Evolutionary conservation across 176 grass and related monocot species (phyloP), one percentile per base, ranked within the genome.

Genomic region (Oryza officinalis): DNA sequence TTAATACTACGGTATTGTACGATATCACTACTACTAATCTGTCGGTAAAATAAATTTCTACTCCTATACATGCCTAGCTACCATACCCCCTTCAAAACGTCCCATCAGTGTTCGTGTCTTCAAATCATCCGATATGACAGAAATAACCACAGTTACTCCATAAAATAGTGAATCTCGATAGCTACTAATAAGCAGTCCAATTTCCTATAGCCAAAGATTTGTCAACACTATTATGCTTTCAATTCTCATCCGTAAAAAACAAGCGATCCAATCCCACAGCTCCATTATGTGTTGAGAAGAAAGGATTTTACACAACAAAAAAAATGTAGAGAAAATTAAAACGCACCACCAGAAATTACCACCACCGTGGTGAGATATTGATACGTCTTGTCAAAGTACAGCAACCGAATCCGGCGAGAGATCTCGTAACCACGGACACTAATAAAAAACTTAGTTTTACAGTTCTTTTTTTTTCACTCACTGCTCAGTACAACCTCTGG

Each of bases 341-440:
- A 10, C 23, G 27, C 41, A 61, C 26, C 54, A 66, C 35, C 41
- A 57, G 33, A 70, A 81, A 78, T 83, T 79, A 83, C 33, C 74
- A 86, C 67, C 79, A 69, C 40, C 37, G 18, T 50, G 23, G 37
- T 22, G 77, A 70, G 77, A 70, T 81, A 79, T 27, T 78, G 87
- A 89, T 71, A 81, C 59, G 82, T 89, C 87, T 81, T 89, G 87
- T 89, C 87, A 76, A 89, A 80, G 87, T 64, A 89, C 65, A 69
- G 18, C 37, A 7, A 44, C 65, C 30, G 82, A 70, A 77, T 85
- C 87, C 77, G 23, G 86, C 78, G 54, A 81, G 64, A 85, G 71
- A 89, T 89, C 76, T 69, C 76, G 46, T 44, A 80, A 35, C 69
- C 69, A 73, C 74, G 35, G 67, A 61, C 13, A 49, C 71, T 61